Evolutionary conservation across 495 filamentous ascomycete genomes (phyloP), one percentile per base, ranked within the genome.

Genomic region (Immersiella caudata): DNA sequence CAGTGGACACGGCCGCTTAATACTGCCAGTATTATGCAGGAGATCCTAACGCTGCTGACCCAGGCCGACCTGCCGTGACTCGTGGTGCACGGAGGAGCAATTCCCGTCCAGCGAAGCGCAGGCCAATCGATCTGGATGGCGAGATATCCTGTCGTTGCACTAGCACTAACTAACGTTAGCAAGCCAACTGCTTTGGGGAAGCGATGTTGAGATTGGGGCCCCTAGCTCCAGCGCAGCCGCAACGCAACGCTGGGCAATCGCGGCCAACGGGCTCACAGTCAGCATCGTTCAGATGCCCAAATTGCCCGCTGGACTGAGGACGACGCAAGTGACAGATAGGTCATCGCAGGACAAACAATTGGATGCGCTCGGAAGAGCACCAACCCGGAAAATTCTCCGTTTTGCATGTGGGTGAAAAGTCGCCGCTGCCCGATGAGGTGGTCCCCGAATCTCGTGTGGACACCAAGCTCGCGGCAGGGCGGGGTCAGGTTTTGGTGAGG

Each of bases 61-160:
- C 29, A 33, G 29, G 29, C 29, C 29, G 4, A 33, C 3, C 24
- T 22, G 52, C 24, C 52, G 52, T 55, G 52, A 55, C 52, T 55
- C 52, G 52, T 14, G 52, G 25, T 24, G 16, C 21, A 33, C 56
- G 56, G 56, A 59, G 56, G 56, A n/a, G 56, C 56, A 59, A 59
- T 59, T 59, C 56, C 56, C 56, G 56, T 12, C 26, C 26, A 20
- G 56, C 56, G 26, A 20, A 35, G 18, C 21, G 24, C 24, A 29
- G 26, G 33, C 56, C 56, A 59, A 59, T 59, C 8, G 56, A 20
- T 29, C 26, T 33, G 25, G 52, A 59, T 33, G 22, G 56, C 56
- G 56, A 27, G 25, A 59, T 27, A 6, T n/a, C 24, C 21, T 26
- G 20, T 22, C n/a, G 21, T 22, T 26, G 52, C 52, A 26, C 52